Percentiles rank a stretch among this genome's conserved stretches.
phyloP scores from a whole-genome alignment of 345 rosid species.

The Eucalyptus cloeziana region DNA sequence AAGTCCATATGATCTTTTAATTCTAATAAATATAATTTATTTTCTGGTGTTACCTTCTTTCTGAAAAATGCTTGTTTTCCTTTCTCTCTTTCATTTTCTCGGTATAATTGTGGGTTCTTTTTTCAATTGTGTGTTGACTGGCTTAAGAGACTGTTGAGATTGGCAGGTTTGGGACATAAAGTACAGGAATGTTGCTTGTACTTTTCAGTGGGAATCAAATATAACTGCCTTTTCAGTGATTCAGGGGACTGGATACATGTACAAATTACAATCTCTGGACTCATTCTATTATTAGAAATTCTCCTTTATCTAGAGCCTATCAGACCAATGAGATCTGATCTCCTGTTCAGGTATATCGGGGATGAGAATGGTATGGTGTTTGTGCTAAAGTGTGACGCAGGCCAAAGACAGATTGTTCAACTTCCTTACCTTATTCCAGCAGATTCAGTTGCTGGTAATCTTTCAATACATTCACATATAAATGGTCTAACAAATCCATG shows the following conservation, averaged over 20 bases:
- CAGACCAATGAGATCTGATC: neutral
- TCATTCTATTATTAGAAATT: neutral
- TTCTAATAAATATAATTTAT: neutral
- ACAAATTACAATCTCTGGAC: neutral
- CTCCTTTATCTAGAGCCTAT: neutral
- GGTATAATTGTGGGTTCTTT: neutral
- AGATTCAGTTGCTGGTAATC: slow-evolving; percentile 54
- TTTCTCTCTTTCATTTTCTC: neutral
- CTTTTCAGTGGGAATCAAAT: slow-evolving; percentile 63
- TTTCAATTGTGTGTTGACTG: neutral
- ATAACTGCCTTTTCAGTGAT: slow-evolving; percentile 76
- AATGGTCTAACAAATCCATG: neutral
- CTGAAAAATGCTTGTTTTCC: neutral
- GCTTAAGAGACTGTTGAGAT: slow-evolving; percentile 3
- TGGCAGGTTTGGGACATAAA: slow-evolving; percentile 85
- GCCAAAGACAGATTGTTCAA: slow-evolving; percentile 29
- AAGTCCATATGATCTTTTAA: neutral
- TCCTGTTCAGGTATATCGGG: slow-evolving; percentile 52
- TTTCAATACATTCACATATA: neutral
- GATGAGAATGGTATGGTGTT: slow-evolving; percentile 73
- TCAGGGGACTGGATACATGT: slow-evolving; percentile 69
- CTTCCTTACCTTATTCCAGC: slow-evolving; percentile 64
- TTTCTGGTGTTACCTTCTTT: neutral
- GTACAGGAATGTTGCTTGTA: slow-evolving; percentile 34
- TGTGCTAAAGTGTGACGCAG: slow-evolving; percentile 47